Evolutionary conservation across 2,329 filamentous ascomycete species (phyloP), one percentile per base, ranked within the genome.

Genomic region (Lomentospora prolificans): DNA sequence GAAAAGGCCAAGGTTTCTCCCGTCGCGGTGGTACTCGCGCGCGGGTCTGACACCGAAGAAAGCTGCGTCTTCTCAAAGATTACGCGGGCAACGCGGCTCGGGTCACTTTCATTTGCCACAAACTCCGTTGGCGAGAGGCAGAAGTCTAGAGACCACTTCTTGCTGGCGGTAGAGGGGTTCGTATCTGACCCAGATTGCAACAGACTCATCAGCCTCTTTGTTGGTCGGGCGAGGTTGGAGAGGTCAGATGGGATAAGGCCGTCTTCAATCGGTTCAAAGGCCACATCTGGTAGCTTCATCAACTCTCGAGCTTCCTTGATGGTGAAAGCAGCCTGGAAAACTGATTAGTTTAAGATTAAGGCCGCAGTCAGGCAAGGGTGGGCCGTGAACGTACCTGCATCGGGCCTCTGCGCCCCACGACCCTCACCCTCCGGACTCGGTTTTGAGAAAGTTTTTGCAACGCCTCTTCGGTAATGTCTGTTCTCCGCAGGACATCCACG

Each of bases 221-320:
- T 80, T 19, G 89, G 82, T 27, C 94, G 81, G 3, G 89, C 86
- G 6, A 97, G 75, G n/a, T 75, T 77, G 30, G 84, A 81, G 39
- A 86, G 72, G 55, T 89, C 77, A 0, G 77, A 64, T 0, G 90
- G 90, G 50, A 94, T 75, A 5, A 95, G 73, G 1, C 78, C 73
- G 57, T 73, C 69, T 55, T 88, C 79, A 27, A 92, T 75, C 1
- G 86, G 81, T 55, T 85, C 78, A 64, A 96, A 95, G 12, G 77
- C 79, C 8, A 95, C 85, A 0, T 74, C 74, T 0, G 82, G 79
- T 2, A 97, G 77, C 52, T 87, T 86, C 72, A 96, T 84, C 3
- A 99, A 74, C 69, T 99, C 94, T 33, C 94, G 84, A 14, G 90
- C 74, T 72, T 99, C 94, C 69, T 96, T 97, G 67, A 96, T 95